Percentiles rank a stretch among this genome's conserved stretches.
These are phyloP conservation scores for Lophiostoma macrostomum DNA, from an alignment of 495 filamentous ascomycete species.

Conservation along the genomic window DNA sequence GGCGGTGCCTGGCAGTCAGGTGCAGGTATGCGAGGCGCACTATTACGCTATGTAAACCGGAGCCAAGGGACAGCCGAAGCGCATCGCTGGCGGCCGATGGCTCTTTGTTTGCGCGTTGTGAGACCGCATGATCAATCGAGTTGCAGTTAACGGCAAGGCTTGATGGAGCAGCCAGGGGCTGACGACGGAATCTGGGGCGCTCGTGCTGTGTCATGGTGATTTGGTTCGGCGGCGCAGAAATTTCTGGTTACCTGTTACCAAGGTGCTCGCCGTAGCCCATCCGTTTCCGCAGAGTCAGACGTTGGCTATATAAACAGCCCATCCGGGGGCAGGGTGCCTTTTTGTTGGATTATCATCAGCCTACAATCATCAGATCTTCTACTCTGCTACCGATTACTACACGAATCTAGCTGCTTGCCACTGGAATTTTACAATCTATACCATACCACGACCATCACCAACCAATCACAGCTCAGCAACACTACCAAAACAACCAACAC, in stretches of 20 bases:
- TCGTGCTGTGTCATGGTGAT: slow-evolving; percentile 22
- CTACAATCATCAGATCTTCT: slow-evolving; percentile 10
- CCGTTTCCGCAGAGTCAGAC: background rate
- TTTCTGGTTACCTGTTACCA: slow-evolving; percentile 12
- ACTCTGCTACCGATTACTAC: slow-evolving; percentile 9
- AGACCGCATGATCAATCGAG: slow-evolving; percentile 22
- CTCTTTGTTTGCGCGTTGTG: slow-evolving; percentile 4
- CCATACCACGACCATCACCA: slow-evolving; percentile 2
- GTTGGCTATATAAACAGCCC: slow-evolving; percentile 20
- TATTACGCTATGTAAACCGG: slow-evolving; percentile 27
- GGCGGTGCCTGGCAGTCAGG: slow-evolving; percentile 12
- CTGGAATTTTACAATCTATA: background rate
- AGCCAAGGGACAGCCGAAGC: slow-evolving; percentile 13
- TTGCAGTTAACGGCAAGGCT: slow-evolving; percentile 39
- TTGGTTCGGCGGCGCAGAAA: slow-evolving; percentile 21
- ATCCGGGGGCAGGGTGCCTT: background rate
- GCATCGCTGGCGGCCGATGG: slow-evolving; percentile 5
- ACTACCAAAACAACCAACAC: slow-evolving; percentile 8
- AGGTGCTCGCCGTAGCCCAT: background rate
- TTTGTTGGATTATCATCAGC: slow-evolving; percentile 1
- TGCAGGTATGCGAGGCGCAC: slow-evolving; percentile 9
- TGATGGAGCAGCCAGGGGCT: background rate
- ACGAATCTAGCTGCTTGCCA: slow-evolving; percentile 3
- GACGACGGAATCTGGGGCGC: slow-evolving; percentile 8
- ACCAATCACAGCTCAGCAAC: too few relatives aligned